Evolutionary conservation across 768 basidiomycete species (phyloP).

Genomic region (Lentinula lateritia): DNA sequence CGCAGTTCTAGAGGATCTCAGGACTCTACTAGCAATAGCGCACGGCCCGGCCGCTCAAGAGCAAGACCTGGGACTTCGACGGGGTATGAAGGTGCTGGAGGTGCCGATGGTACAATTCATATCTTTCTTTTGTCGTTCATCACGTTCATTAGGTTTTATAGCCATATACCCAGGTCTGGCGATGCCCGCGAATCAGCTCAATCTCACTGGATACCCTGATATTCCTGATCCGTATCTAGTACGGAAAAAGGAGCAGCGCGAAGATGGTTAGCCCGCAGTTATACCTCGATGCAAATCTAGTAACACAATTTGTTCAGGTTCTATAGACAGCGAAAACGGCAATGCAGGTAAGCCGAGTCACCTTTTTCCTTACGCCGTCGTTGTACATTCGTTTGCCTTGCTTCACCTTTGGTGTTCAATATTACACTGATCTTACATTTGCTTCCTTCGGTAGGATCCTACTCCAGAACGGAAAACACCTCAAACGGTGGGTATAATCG

Average conservation of each 20-base stretch:
- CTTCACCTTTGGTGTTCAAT: too few relatives aligned
- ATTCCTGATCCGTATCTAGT: slow-evolving; percentile 2
- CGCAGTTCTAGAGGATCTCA: background rate
- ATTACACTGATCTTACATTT: background rate
- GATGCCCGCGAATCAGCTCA: background rate
- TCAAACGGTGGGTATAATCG: slow-evolving; percentile 5
- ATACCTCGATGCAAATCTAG: background rate
- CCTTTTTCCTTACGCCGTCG: background rate
- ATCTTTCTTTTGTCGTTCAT: background rate
- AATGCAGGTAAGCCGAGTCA: background rate
- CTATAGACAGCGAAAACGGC: background rate
- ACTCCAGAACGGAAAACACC: background rate
- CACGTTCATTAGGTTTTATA: background rate
- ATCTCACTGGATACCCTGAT: background rate
- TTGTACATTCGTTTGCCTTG: too few relatives aligned
- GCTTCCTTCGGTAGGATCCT: background rate
- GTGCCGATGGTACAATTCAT: background rate
- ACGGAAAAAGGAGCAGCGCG: background rate
- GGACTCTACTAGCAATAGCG: slow-evolving; percentile 3
- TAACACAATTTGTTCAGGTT: background rate
- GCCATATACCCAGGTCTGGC: slow-evolving; percentile 1
- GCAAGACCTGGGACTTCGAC: slow-evolving; percentile 62
- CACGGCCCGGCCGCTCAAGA: slow-evolving; percentile 28
- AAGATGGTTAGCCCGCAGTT: background rate
- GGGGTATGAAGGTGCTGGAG: slow-evolving; percentile 53